These are phyloP conservation scores for Histomonas meleagridis DNA, from an alignment of 208 protist species.

Conservation along the genomic window DNA sequence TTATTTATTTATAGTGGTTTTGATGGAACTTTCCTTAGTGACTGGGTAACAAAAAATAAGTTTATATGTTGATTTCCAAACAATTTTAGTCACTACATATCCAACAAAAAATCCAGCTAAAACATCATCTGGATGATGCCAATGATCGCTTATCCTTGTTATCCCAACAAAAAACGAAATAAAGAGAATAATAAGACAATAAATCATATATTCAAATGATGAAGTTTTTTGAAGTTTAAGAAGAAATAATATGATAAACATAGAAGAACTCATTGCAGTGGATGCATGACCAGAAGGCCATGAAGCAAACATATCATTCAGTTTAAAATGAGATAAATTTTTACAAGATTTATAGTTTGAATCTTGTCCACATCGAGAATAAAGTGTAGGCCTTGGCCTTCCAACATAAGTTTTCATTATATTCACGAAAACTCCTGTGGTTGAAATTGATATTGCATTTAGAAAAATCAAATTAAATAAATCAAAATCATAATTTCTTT, in stretches of 20 bases:
- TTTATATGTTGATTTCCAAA: not conserved
- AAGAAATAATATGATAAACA: not conserved
- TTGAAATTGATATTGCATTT: too few relatives aligned
- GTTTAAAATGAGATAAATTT: too few relatives aligned
- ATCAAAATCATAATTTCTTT: too few relatives aligned
- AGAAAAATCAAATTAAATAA: too few relatives aligned
- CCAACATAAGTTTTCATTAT: not conserved
- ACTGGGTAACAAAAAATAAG: not conserved
- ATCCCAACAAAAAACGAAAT: not conserved
- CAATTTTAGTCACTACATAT: not conserved
- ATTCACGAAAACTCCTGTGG: not conserved
- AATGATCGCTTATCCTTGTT: not conserved
- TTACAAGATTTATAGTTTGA: too few relatives aligned
- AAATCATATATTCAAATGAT: too few relatives aligned
- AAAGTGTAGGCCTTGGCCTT: not conserved
- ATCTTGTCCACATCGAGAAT: not conserved
- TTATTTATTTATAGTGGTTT: too few relatives aligned
- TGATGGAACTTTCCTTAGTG: too few relatives aligned
- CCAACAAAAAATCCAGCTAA: not conserved
- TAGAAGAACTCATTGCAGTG: too few relatives aligned
- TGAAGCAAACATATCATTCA: not conserved
- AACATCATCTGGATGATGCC: conserved; percentile 1
- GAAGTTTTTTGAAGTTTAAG: not conserved
- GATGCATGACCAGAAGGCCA: not conserved
- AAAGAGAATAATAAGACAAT: too few relatives aligned